A percentile compares a stretch with the other conserved stretches of the same genome.
phyloP scores from a whole-genome alignment of 495 filamentous ascomycete species.

The Daldinia concentrica region DNA sequence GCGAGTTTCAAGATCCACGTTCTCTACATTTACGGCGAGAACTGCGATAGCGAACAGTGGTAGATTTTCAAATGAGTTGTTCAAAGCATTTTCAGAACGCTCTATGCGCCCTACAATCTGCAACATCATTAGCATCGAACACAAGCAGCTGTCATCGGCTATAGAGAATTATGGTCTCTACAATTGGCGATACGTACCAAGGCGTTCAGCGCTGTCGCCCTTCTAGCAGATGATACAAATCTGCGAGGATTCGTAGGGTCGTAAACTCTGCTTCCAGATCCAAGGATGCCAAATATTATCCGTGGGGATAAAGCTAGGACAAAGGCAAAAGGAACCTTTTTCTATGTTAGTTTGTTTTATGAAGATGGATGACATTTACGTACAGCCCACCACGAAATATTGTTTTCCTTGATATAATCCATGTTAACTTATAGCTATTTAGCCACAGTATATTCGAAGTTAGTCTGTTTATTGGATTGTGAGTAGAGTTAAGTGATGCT shows the following conservation, averaged over 20 bases:
- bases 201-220: neutral
- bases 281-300: neutral
- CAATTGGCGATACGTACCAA: neutral
- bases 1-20: neutral
- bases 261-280: neutral
- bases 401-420: neutral
- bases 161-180: neutral
- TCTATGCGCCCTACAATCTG: neutral
- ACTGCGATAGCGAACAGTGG: conserved; percentile 8
- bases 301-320: conserved; percentile 3
- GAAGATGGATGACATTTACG: neutral
- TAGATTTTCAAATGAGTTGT: conserved; percentile 6
- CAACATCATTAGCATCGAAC: neutral
- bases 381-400: conserved; percentile 4
- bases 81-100: conserved; percentile 7
- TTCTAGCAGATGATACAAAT: neutral
- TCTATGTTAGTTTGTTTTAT: neutral
- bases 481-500: neutral
- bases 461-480: too few species aligned
- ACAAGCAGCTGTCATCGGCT: neutral
- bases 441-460: neutral
- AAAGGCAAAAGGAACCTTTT: conserved; percentile 1
- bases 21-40: conserved; percentile 5
- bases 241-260: neutral
- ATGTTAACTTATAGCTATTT: neutral